Evolutionary conservation across 2,329 filamentous ascomycete species (phyloP).

Genomic region (Orbilia quercus): DNA sequence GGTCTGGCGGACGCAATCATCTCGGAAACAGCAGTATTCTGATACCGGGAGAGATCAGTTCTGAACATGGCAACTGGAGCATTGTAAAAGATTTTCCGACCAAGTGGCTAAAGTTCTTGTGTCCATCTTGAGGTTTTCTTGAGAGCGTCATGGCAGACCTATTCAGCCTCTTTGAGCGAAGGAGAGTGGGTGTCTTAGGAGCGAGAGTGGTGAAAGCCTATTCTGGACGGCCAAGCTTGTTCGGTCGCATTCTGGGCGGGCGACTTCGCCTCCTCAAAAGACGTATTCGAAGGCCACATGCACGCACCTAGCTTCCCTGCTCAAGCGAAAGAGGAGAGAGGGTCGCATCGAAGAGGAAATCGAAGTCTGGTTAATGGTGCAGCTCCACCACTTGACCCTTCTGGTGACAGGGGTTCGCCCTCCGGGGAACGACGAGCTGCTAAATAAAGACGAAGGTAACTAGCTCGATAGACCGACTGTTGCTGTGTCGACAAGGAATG

Average conservation of each 20-base stretch:
- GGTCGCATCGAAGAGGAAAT: constrained; percentile 35
- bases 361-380: neutral
- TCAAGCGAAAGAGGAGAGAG: constrained; percentile 19
- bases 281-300: constrained; percentile 4
- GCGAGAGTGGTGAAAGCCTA: neutral
- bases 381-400: neutral
- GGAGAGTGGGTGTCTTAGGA: neutral
- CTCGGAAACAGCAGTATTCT: neutral
- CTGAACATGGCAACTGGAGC: neutral
- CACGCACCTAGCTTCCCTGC: constrained; percentile 1
- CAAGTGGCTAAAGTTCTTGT: neutral
- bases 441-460: constrained; percentile 28
- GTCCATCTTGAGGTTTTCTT: neutral
- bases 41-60: neutral
- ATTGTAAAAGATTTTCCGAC: neutral
- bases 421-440: constrained; percentile 5
- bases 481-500: constrained; percentile 6
- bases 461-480: neutral
- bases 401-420: constrained; percentile 12
- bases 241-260: constrained; percentile 2
- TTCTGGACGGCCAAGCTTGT: neutral
- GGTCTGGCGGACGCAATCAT: neutral
- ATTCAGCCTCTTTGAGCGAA: neutral
- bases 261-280: constrained; percentile 13
- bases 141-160: neutral